Conservation (phyloP, 2,329 filamentous ascomycete genomes). For the Fusarium chuoi region DNA sequence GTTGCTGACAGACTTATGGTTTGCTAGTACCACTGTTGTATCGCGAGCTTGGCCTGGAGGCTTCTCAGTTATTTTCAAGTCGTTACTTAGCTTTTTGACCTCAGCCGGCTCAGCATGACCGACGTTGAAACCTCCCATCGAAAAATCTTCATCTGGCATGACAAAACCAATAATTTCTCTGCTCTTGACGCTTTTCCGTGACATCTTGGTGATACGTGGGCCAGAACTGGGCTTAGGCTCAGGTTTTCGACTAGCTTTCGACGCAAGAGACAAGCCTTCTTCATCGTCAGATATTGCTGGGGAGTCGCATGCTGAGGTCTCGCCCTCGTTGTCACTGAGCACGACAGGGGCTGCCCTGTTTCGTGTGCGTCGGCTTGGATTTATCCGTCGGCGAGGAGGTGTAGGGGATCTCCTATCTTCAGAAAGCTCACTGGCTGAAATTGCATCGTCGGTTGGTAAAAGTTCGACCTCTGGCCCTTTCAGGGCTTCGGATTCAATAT, state of each 20-base stretch:
- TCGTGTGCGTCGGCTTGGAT: conserved; percentile 16
- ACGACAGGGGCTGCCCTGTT: conserved; percentile 4
- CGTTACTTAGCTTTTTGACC: neutral
- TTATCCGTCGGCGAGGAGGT: conserved; percentile 10
- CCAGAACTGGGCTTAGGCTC: conserved; percentile 28
- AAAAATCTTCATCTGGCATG: conserved; percentile 26
- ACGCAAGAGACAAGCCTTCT: neutral
- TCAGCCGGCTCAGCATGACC: neutral
- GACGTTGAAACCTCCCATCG: conserved; percentile 30
- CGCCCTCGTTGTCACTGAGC: conserved; percentile 20
- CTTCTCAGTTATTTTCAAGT: neutral
- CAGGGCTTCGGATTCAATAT: neutral
- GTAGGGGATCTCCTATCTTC: neutral
- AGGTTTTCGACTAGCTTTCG: neutral
- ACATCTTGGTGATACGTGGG: conserved; percentile 53
- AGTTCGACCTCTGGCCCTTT: neutral
- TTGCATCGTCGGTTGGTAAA: neutral
- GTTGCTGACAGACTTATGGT: neutral
- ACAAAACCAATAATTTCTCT: conserved; percentile 59
- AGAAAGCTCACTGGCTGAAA: neutral
- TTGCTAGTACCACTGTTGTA: neutral
- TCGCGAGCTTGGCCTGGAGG: neutral
- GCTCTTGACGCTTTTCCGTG: conserved; percentile 57
- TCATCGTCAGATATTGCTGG: neutral
- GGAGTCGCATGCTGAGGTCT: neutral